phyloP scores from a whole-genome alignment of 163 green algal genomes.

The Botryococcus braunii region DNA sequence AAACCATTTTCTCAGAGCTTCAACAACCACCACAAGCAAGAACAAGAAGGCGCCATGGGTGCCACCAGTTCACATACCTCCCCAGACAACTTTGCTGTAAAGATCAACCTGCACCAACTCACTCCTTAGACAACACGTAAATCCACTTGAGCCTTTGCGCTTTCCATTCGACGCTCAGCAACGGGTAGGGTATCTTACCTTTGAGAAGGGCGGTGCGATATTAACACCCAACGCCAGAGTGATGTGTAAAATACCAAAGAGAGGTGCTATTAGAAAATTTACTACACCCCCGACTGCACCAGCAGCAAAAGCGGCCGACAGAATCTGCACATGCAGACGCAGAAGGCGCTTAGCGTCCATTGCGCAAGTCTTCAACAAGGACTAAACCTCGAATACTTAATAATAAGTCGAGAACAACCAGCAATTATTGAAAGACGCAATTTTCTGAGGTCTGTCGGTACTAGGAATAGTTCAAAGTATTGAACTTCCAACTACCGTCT shows the following conservation, averaged over 20 bases:
- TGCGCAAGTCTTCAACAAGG: no score
- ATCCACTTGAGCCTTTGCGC: background rate
- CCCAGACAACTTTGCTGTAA: slow-evolving; percentile 3
- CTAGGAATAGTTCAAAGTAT: no score
- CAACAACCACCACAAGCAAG: background rate
- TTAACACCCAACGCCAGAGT: slow-evolving; percentile 9
- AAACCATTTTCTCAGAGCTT: no score
- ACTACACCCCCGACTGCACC: slow-evolving; percentile 8
- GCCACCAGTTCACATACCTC: background rate
- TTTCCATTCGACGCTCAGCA: background rate
- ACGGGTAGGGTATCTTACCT: slow-evolving; percentile 3
- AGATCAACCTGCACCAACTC: slow-evolving; percentile 1
- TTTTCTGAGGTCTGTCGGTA: no score
- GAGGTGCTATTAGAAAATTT: slow-evolving; percentile 14
- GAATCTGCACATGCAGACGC: slow-evolving; percentile 2
- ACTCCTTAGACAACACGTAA: background rate
- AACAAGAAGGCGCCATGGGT: background rate
- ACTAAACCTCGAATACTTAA: no score
- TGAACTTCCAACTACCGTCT: no score
- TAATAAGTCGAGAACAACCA: no score
- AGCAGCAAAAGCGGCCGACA: slow-evolving; percentile 11
- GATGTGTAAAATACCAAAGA: slow-evolving; percentile 15
- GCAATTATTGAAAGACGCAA: no score
- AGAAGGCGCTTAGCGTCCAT: no score
- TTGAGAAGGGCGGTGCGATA: slow-evolving; percentile 9